Evolutionary conservation across 352 stramenopile genomes (phyloP), one percentile per base, ranked within the genome.

Genomic region (Saprolegnia diclina): DNA sequence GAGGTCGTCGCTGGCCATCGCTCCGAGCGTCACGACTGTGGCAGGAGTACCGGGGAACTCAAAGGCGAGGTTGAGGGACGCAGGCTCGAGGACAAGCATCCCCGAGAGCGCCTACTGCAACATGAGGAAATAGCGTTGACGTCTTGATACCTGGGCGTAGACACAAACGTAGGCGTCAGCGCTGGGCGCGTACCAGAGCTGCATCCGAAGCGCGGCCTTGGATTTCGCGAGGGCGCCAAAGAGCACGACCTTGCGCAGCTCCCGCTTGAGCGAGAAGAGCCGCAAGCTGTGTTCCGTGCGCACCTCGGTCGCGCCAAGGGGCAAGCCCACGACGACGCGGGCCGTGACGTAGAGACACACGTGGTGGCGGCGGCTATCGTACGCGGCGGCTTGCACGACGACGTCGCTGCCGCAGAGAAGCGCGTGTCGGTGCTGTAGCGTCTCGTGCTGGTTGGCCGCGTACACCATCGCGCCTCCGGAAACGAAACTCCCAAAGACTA

Each of bases 361-460:
- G 44, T 94, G 85, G 64, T 94, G 85, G 10, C 85, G 80, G 1
- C 57, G 62, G 16, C 75, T 78, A 68, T 94, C 85, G 73, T 94
- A 94, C 18, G 81, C 64, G 0, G 79, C 75, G 0, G 76, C 76
- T n/a, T 76, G 75, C 46, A 91, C 77, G 21, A 71, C 73, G 61
- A 90, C 72, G 38, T 78, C 79, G 44, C 22, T 22, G n/a, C 73
- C 79, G 59, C 81, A 82, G 7, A 73, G 74, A 35, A 94, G 76
- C 72, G 91, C 83, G 61, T 94, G 85, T 10, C 85, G 81, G 45
- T 91, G 74, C 65, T 94, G 81, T 50, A 93, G 76, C 71, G 85
- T 91, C 56, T 48, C 42, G 42, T 48, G 42, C 42, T 38, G 48
- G 35, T 37, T 63, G 19, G n/a, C n/a, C 21, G n/a, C 16, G 45